Evolutionary conservation across 139 green algal species (phyloP), one percentile per base, ranked within the genome.

Genomic region (Auxenochlorella pyrenoidosa): DNA sequence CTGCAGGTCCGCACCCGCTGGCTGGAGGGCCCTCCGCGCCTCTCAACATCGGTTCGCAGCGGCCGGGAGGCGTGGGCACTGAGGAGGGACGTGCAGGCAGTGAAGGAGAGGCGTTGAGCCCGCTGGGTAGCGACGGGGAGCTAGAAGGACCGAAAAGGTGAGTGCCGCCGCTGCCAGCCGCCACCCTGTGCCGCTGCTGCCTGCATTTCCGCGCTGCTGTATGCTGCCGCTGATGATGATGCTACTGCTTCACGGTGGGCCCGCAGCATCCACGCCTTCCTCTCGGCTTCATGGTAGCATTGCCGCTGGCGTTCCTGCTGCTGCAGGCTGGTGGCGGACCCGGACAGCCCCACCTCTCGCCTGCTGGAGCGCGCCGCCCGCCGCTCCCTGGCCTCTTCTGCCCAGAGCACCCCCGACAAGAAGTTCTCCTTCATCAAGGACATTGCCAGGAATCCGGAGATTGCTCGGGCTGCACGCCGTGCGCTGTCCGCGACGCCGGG

Each of bases 361-460:
- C 75, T 91, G 15, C 65, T 91, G 24, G 81, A 86, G 81, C 75
- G 76, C 1, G 83, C 83, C 0, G 88, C 88, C 3, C 73, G 68
- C 44, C 83, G 76, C 63, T 87, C 70, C 6, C 84, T 88, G 73
- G 73, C 84, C 58, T 19, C 38, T 32, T 44, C 34, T 36, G 40
- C 70, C 58, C 51, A 58, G 28, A 66, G 30, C 72, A 76, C 54
- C 2, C 72, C 73, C 22, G 72, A 83, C 59, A 44, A 72, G 43
- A 72, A 87, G 63, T 91, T 91, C 66, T 87, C 36, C 65, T 94
- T 91, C 65, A 32, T 70, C 32, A 78, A 84, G 54, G 92, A 92
- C 75, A 91, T 94, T 36, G 92, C 87, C 10, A 60, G 80, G 30
- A 94, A 92, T 41, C 91, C 91, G 0, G 77, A 82, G 26, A 66